Percentiles rank a stretch among this genome's conserved stretches.
phyloP scores from a whole-genome alignment of 768 basidiomycete species.

The Tylopilus felleus region DNA sequence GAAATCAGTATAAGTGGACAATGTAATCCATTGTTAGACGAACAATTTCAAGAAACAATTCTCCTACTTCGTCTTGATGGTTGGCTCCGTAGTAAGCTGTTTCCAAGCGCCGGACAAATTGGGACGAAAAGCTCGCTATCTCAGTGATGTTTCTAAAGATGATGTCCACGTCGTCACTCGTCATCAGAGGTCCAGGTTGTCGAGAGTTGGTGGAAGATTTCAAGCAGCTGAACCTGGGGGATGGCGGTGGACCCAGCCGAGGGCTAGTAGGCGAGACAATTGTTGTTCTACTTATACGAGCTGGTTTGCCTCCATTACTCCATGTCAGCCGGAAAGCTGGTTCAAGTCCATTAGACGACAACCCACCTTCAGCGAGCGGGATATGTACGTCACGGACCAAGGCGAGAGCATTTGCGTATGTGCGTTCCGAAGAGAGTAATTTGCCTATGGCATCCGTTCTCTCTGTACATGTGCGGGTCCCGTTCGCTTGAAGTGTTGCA shows the following conservation, averaged over 20 bases:
- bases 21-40: slow-evolving; percentile 21
- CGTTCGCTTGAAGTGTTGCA: slow-evolving; percentile 17
- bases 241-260: slow-evolving; percentile 29
- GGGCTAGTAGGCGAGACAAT: not conserved
- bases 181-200: slow-evolving; percentile 53
- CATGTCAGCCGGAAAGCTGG: not conserved
- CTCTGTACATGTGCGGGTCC: slow-evolving; percentile 40
- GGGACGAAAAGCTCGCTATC: slow-evolving; percentile 62
- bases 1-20: not conserved
- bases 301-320: slow-evolving; percentile 30
- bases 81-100: slow-evolving; percentile 55
- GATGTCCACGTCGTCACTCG: slow-evolving; percentile 55
- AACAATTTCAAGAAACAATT: slow-evolving; percentile 64
- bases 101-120: slow-evolving; percentile 61
- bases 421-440: slow-evolving; percentile 68
- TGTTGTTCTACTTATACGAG: slow-evolving; percentile 8
- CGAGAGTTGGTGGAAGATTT: slow-evolving; percentile 37
- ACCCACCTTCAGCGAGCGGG: slow-evolving; percentile 65
- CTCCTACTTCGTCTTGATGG: slow-evolving; percentile 62
- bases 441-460: slow-evolving; percentile 67
- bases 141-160: slow-evolving; percentile 74
- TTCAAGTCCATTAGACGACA: not conserved
- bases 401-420: slow-evolving; percentile 71
- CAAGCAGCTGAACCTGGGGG: slow-evolving; percentile 35
- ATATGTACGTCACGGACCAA: slow-evolving; percentile 69